A percentile compares a stretch with the other conserved stretches of the same genome.
Evolutionary conservation across 2,329 filamentous ascomycete genomes (phyloP).

Genomic region (Penicillium fuscoglaucum): DNA sequence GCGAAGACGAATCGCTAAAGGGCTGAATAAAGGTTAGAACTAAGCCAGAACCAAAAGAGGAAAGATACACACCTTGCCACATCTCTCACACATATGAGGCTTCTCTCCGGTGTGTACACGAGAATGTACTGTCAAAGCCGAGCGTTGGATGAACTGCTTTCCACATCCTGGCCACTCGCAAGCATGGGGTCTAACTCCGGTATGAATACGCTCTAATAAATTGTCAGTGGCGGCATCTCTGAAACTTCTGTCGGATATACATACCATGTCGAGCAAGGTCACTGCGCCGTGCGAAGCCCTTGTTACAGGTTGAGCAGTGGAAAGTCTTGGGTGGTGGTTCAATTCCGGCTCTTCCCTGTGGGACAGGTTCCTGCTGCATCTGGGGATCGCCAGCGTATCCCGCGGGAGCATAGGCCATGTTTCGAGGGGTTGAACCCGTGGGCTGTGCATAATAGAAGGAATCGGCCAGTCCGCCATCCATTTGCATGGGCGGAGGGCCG

Average conservation of each 20-base stretch:
- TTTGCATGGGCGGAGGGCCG: constrained; percentile 53
- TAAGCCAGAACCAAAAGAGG: not conserved
- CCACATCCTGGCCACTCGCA: constrained; percentile 87
- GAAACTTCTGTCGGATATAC: constrained; percentile 30
- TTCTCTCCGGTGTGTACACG: constrained; percentile 98
- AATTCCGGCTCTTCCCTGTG: constrained; percentile 44
- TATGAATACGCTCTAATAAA: constrained; percentile 84
- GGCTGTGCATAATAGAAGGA: constrained; percentile 27
- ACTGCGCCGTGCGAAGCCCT: constrained; percentile 89
- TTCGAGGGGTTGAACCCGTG: constrained; percentile 54
- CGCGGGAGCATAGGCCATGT: constrained; percentile 54
- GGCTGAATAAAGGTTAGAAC: constrained; percentile 57
- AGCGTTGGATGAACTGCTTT: constrained; percentile 96
- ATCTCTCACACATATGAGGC: constrained; percentile 95
- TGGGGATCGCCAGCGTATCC: constrained; percentile 50
- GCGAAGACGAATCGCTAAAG: constrained; percentile 92
- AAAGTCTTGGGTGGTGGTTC: constrained; percentile 70
- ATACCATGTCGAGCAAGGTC: constrained; percentile 92
- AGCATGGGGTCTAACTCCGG: constrained; percentile 82
- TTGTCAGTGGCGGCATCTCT: constrained; percentile 4
- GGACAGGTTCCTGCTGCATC: constrained; percentile 45
- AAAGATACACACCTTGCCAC: constrained; percentile 73
- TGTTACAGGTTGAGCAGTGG: constrained; percentile 83
- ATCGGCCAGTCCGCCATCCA: constrained; percentile 40
- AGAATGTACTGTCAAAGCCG: constrained; percentile 90